Percentiles rank a stretch among this genome's conserved stretches.
These are phyloP conservation scores for Omphalotus guepiniiformis DNA, from an alignment of 768 basidiomycete genomes.

Conservation along the genomic window DNA sequence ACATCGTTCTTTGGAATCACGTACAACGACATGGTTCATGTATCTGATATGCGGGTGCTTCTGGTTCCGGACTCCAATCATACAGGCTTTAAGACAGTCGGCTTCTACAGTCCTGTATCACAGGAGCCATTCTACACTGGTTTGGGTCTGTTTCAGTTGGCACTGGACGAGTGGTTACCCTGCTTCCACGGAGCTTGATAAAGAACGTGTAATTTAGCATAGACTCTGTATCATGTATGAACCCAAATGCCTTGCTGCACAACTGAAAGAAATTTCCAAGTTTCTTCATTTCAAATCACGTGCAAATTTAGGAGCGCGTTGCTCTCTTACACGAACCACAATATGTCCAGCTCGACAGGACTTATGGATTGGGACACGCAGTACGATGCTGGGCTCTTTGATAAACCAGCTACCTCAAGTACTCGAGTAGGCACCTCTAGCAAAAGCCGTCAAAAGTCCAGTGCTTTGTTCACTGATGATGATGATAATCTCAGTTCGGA, in stretches of 20 bases:
- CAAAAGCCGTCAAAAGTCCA: neutral
- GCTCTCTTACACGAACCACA: too few species aligned
- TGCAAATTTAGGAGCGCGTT: too few species aligned
- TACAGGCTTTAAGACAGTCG: conserved; percentile 42
- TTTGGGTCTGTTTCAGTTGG: conserved; percentile 41
- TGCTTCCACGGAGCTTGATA: too few species aligned
- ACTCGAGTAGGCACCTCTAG: neutral
- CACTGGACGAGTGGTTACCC: conserved; percentile 45
- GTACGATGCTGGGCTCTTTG: neutral
- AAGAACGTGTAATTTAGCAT: too few species aligned
- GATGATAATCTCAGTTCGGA: conserved; percentile 3
- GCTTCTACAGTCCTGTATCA: conserved; percentile 45
- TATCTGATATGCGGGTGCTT: conserved; percentile 44
- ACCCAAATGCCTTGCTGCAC: too few species aligned
- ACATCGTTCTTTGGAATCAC: conserved; percentile 43
- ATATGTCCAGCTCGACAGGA: too few species aligned
- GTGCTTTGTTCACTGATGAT: conserved; percentile 4
- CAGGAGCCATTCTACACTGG: conserved; percentile 44
- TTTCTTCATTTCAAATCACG: too few species aligned
- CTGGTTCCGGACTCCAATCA: conserved; percentile 45
- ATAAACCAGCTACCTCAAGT: neutral
- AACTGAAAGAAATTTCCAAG: too few species aligned
- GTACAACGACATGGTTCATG: conserved; percentile 45
- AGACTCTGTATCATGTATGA: too few species aligned
- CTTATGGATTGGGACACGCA: conserved; percentile 8